Percentiles rank a stretch among this genome's conserved stretches.
These are phyloP conservation scores for Kodamaea restingae DNA, from an alignment of 805 yeast genomes.

Conservation along the genomic window DNA sequence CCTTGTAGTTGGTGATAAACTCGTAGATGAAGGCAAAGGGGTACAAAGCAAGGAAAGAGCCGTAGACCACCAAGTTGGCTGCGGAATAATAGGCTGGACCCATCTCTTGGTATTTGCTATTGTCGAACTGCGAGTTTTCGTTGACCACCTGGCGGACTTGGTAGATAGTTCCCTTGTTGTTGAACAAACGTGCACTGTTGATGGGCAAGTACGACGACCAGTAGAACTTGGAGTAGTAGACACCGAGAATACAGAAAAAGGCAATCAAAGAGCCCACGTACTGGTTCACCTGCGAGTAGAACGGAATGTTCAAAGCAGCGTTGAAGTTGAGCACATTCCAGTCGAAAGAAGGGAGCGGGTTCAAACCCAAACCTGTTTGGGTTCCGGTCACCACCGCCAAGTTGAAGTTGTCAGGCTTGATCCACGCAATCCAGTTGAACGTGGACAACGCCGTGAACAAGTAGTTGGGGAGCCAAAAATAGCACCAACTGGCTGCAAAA, in stretches of 20 bases:
- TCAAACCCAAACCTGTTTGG: conserved; percentile 24
- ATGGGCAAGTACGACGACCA: conserved; percentile 30
- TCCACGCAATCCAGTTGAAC: conserved; percentile 33
- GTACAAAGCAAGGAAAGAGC: conserved; percentile 19
- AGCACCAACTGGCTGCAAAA: conserved; percentile 19
- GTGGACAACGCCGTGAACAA: conserved; percentile 22
- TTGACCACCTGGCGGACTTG: conserved; percentile 13
- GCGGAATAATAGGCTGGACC: conserved; percentile 24
- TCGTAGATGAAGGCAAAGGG: conserved; percentile 24
- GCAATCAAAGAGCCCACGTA: conserved; percentile 24
- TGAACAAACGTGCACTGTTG: conserved; percentile 20
- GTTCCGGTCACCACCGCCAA: conserved; percentile 24
- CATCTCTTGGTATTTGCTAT: conserved; percentile 15
- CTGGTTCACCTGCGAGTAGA: conserved; percentile 22
- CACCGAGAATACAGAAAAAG: conserved; percentile 21
- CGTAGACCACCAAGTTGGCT: conserved; percentile 19
- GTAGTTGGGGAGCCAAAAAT: conserved; percentile 29
- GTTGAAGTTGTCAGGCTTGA: conserved; percentile 21
- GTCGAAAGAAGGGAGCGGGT: conserved; percentile 29
- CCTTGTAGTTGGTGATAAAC: conserved; percentile 13
- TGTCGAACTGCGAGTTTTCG: conserved; percentile 11
- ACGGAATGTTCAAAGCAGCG: conserved; percentile 19
- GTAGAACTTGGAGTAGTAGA: conserved; percentile 24
- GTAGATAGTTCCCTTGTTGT: conserved; percentile 22
- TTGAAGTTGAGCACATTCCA: conserved; percentile 22